These are phyloP conservation scores for Tothia fuscella DNA, from an alignment of 2,329 filamentous ascomycete species.

Conservation along the genomic window DNA sequence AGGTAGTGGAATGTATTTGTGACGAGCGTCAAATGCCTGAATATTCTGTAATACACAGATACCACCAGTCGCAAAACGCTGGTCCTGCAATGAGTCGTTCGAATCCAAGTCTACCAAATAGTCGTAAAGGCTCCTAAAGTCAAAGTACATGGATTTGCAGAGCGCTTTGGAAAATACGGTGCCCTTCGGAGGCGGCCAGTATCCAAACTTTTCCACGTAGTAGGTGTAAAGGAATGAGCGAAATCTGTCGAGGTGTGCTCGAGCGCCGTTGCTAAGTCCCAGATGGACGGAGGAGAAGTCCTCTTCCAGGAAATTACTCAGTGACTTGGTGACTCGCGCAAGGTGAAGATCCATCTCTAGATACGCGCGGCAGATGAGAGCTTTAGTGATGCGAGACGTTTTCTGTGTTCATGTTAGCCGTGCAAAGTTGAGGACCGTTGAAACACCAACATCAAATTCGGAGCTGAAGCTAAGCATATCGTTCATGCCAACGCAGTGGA, in stretches of 20 bases:
- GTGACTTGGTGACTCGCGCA: slow-evolving; percentile 41
- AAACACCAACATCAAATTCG: slow-evolving; percentile 47
- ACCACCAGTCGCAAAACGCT: slow-evolving; percentile 48
- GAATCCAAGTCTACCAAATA: slow-evolving; percentile 55
- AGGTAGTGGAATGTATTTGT: slow-evolving; percentile 46
- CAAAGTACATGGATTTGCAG: slow-evolving; percentile 50
- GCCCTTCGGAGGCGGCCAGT: slow-evolving; percentile 52
- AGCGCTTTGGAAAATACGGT: slow-evolving; percentile 45
- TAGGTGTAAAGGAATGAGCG: slow-evolving; percentile 54
- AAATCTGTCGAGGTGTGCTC: slow-evolving; percentile 61
- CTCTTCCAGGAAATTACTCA: slow-evolving; percentile 58
- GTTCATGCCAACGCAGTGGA: slow-evolving; percentile 69
- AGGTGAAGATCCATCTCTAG: slow-evolving; percentile 55
- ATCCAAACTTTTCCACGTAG: slow-evolving; percentile 56
- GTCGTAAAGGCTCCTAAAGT: slow-evolving; percentile 60
- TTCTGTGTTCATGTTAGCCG: slow-evolving; percentile 10
- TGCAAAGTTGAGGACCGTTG: not conserved
- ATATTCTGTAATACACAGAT: slow-evolving; percentile 60
- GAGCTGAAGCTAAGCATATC: slow-evolving; percentile 43
- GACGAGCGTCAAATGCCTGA: slow-evolving; percentile 50
- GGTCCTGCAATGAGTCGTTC: slow-evolving; percentile 37
- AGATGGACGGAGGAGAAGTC: slow-evolving; percentile 55
- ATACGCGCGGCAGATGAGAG: slow-evolving; percentile 51
- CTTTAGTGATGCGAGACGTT: slow-evolving; percentile 42
- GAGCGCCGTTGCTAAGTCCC: slow-evolving; percentile 48